Base-by-base conservation (phyloP, 1,284 basidiomycete species). In the Pseudozyma sp. region DNA sequence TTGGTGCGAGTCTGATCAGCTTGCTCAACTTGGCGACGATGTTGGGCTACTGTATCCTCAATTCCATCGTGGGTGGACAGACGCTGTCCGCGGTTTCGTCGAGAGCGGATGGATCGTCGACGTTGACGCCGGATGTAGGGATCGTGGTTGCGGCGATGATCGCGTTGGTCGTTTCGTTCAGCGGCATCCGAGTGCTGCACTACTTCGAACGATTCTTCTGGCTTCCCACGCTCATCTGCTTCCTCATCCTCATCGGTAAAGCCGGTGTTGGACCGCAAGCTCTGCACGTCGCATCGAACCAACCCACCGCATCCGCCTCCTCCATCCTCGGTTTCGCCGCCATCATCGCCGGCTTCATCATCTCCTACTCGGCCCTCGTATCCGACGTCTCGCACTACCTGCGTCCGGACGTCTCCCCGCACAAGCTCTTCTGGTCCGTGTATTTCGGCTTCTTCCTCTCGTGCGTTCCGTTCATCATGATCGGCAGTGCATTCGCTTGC, bases 81-180 rank as follows among this genome's bases (percentile, higher is more conserved):
- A 70, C 87, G n/a, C 54, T 87, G 13, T 81, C 81, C 11, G 85
- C 86, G 9, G 85, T 87, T 42, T 84, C 82, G 14, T 64, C 84
- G 30, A 77, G 78, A 14, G 47, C 30, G 1, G 40, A 50, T 44
- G 55, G 62, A 11, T 46, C 11, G 1, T 49, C 59, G 4, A 66
- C 58, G 35, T 79, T 87, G 9, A 84, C 85, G 1, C 81, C 86
- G 19, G 84, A 83, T 43, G 91, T 96, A 14, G 94, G 94, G 0
- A 97, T 97, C 61, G 91, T 94, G 30, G 90, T 97, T 49, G 91
- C 96, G 30, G 88, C 89, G 0, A 75, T 92, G 33, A 87, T 96
- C 47, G 91, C 92, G 4, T 87, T 97, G 29, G 81, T 92, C 13
- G 85, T 94, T 19, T 92, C 91, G 10, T 94, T 94, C 82, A 92